Conservation (phyloP, 2,329 filamentous ascomycete species). For the Dothiorella sarmentorum region DNA sequence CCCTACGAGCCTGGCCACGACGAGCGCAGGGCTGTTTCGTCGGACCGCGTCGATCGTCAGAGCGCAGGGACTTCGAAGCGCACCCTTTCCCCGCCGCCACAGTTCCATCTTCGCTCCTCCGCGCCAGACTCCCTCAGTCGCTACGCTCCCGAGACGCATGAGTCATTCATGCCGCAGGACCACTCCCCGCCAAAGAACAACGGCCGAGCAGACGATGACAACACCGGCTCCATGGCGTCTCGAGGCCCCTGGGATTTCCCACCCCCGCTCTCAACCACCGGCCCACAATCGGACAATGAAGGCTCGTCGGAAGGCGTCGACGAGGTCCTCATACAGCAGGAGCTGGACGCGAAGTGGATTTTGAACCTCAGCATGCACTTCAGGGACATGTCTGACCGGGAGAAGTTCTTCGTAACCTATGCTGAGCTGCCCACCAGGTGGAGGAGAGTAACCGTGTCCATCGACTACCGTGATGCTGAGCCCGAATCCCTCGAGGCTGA, state of each 20-base stretch:
- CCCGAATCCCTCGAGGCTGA: constrained; percentile 82
- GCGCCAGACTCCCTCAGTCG: constrained; percentile 38
- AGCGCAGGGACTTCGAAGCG: constrained; percentile 39
- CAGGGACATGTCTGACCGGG: constrained; percentile 82
- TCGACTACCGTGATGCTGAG: constrained; percentile 82
- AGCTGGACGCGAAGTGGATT: constrained; percentile 88
- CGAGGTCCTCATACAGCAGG: constrained; percentile 66
- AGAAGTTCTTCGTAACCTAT: constrained; percentile 98
- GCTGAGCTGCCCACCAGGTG: constrained; percentile 75
- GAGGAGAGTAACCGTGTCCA: constrained; percentile 86
- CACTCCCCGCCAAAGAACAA: background rate
- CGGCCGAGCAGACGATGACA: constrained; percentile 30
- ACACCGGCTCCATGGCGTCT: constrained; percentile 29
- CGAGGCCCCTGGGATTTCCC: background rate
- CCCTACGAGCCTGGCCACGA: constrained; percentile 57
- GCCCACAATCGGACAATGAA: constrained; percentile 31
- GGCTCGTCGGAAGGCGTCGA: constrained; percentile 41
- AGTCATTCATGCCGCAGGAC: constrained; percentile 5
- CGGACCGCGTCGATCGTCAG: constrained; percentile 54
- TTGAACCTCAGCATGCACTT: constrained; percentile 98
- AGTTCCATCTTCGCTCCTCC: constrained; percentile 38
- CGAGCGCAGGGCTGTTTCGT: constrained; percentile 72
- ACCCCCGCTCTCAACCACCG: constrained; percentile 26
- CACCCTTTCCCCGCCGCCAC: constrained; percentile 39
- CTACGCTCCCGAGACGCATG: constrained; percentile 22